Evolutionary conservation across 2,329 filamentous ascomycete species (phyloP).

Genomic region (Huntiella omanensis): DNA sequence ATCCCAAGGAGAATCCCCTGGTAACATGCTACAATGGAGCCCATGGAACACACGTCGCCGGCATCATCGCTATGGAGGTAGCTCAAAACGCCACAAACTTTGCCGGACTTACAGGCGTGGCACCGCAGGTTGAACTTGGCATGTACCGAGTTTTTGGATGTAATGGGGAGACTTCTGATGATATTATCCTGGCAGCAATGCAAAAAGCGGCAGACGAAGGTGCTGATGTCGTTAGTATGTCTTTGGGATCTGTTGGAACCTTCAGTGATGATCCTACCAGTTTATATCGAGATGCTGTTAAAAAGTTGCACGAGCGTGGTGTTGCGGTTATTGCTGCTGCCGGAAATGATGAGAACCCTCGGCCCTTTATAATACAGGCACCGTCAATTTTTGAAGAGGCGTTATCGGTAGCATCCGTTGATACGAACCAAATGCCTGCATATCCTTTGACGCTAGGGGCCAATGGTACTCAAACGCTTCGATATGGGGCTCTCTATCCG

Average conservation of each 20-base stretch:
- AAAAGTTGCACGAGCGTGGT: slow-evolving; percentile 18
- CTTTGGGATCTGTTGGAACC: slow-evolving; percentile 12
- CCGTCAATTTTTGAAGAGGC: slow-evolving; percentile 14
- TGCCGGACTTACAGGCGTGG: slow-evolving; percentile 13
- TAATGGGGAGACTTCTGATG: slow-evolving; percentile 8
- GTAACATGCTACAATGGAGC: slow-evolving; percentile 13
- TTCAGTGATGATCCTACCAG: slow-evolving; percentile 14
- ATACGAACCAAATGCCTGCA: slow-evolving; percentile 11
- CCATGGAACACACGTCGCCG: slow-evolving; percentile 21
- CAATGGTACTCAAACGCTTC: slow-evolving; percentile 4
- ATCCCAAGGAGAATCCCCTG: slow-evolving; percentile 17
- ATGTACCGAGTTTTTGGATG: slow-evolving; percentile 14
- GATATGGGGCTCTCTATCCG: slow-evolving; percentile 9
- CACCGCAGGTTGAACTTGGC: slow-evolving; percentile 13
- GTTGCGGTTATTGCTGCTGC: slow-evolving; percentile 31
- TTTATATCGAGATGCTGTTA: slow-evolving; percentile 3
- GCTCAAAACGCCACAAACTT: slow-evolving; percentile 4
- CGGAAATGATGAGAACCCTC: slow-evolving; percentile 30
- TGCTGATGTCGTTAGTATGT: slow-evolving; percentile 17
- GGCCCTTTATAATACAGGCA: slow-evolving; percentile 25
- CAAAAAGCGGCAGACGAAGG: slow-evolving; percentile 14
- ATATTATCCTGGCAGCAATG: slow-evolving; percentile 15
- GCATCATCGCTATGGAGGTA: slow-evolving; percentile 14
- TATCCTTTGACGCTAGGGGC: slow-evolving; percentile 1
- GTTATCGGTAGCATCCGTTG: slow-evolving; percentile 17